A percentile compares a stretch with the other conserved stretches of the same genome.
These are phyloP conservation scores for Pythium apleroticum DNA, from an alignment of 352 stramenopile genomes.

Conservation along the genomic window DNA sequence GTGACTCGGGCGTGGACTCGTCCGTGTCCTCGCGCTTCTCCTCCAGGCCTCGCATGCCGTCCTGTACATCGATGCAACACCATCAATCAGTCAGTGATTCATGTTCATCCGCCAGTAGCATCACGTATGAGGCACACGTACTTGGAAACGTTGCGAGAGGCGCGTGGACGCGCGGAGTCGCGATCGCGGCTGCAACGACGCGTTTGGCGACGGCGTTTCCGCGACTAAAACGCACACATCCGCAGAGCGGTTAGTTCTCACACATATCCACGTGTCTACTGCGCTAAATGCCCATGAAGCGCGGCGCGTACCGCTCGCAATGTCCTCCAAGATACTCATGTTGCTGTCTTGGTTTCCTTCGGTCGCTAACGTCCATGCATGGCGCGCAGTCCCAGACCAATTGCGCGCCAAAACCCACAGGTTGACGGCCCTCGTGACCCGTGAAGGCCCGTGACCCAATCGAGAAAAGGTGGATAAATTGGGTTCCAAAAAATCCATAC, in stretches of 20 bases:
- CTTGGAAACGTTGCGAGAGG: slow-evolving; percentile 13
- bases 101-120: neutral
- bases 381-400: neutral
- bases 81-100: neutral
- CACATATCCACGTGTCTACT: neutral
- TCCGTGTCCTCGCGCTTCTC: slow-evolving; percentile 17
- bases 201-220: slow-evolving; percentile 27
- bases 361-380: slow-evolving; percentile 6
- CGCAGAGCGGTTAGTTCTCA: neutral
- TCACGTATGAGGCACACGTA: slow-evolving; percentile 6
- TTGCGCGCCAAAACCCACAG: slow-evolving; percentile 15
- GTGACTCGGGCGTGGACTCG: slow-evolving; percentile 15
- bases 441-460: neutral
- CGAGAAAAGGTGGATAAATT: neutral
- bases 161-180: slow-evolving; percentile 19
- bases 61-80: neutral
- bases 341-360: slow-evolving; percentile 2
- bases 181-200: slow-evolving; percentile 20
- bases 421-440: neutral
- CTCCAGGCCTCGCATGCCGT: slow-evolving; percentile 11
- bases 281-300: neutral
- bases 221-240: slow-evolving; percentile 8
- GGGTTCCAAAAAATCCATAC: neutral
- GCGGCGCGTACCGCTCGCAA: slow-evolving; percentile 16
- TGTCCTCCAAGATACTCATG: slow-evolving; percentile 28